phyloP scores from a whole-genome alignment of 495 filamentous ascomycete species.

The Astrothelium subdiscretum region DNA sequence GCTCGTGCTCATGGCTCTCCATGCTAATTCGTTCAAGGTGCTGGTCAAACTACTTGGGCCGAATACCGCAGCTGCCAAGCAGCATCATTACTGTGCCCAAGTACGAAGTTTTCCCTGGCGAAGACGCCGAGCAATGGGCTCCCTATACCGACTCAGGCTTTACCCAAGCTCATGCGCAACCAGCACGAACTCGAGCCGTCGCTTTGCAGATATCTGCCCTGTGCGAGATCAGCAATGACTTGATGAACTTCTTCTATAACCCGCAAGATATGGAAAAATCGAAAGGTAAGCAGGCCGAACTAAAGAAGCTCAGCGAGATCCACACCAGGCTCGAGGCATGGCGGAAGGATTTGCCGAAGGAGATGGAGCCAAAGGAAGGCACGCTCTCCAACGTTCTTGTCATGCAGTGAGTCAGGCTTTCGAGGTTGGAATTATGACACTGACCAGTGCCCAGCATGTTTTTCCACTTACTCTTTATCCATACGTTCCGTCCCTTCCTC shows the following conservation, averaged over 20 bases:
- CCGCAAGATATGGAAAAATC: constrained; percentile 51
- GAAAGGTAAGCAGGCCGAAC: constrained; percentile 59
- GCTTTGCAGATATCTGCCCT: constrained; percentile 71
- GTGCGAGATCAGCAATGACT: constrained; percentile 86
- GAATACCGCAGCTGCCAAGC: constrained; percentile 74
- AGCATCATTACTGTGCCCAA: constrained; percentile 73
- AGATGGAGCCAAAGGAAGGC: constrained; percentile 82
- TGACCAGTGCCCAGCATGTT: constrained; percentile 60
- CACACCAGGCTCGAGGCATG: constrained; percentile 86
- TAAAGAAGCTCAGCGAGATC: constrained; percentile 86
- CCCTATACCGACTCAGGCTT: constrained; percentile 81
- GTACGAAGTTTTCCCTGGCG: constrained; percentile 79
- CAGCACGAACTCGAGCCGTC: constrained; percentile 71
- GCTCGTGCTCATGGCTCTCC: constrained; percentile 1
- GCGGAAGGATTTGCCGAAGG: constrained; percentile 73
- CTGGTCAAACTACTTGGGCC: constrained; percentile 96
- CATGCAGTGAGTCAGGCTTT: constrained; percentile 69
- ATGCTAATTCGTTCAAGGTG: constrained; percentile 37
- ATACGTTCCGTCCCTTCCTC: constrained; percentile 91
- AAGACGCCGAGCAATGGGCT: constrained; percentile 76
- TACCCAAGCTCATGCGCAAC: constrained; percentile 56
- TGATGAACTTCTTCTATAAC: constrained; percentile 85
- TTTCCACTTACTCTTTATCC: constrained; percentile 90
- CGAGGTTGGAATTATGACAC: neutral
- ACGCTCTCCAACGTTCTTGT: constrained; percentile 78